Base-by-base conservation (phyloP, 495 filamentous ascomycete genomes). In the Terfezia claveryi region DNA sequence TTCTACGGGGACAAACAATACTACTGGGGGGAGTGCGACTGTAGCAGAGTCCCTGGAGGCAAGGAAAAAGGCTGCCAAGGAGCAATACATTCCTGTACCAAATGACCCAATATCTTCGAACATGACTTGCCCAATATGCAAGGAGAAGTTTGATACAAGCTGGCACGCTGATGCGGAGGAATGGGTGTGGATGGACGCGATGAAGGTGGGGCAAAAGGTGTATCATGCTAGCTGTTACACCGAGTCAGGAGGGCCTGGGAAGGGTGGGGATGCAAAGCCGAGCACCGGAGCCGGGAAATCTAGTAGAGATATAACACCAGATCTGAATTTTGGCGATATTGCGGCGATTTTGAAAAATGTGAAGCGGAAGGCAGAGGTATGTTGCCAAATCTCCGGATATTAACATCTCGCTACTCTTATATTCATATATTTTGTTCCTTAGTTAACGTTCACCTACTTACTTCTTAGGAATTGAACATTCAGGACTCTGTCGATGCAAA, bases 141-240 rank as follows among this genome's bases (percentile, higher is more conserved):
- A 94, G 66, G 91, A 98, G 69, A 81, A 82, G 59, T 94, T 96
- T 56, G 81, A 91, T 67, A 87, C 78, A 57, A 72, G 73, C 38
- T 96, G 86, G 84, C 80, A 86, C 16, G 85, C 94, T 58, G 85
- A 91, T 57, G 83, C 79, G 17, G 86, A 95, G 66, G 87, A 96
- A 57, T 95, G 87, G 74, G 93, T 98, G 36, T 98, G 92, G 86
- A 84, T 83, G 71, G 89, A 98, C 67, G 83, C 91, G 0, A 71
- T 83, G 51, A 76, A 79, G 61, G 74, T 89, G 38, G 83, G 80
- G n/a, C 50, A 16, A 51, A 78, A 83, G 57, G 80, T 92, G 14
- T 95, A 84, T 55, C 91, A 98, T 68, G 87, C 83, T 20, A 91
- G 77, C 55, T 96, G 92, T 60, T 82, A 46, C 41, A 46, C 41